These are phyloP conservation scores for Chionographis japonica DNA, from an alignment of 106 monocot species.

Conservation along the genomic window DNA sequence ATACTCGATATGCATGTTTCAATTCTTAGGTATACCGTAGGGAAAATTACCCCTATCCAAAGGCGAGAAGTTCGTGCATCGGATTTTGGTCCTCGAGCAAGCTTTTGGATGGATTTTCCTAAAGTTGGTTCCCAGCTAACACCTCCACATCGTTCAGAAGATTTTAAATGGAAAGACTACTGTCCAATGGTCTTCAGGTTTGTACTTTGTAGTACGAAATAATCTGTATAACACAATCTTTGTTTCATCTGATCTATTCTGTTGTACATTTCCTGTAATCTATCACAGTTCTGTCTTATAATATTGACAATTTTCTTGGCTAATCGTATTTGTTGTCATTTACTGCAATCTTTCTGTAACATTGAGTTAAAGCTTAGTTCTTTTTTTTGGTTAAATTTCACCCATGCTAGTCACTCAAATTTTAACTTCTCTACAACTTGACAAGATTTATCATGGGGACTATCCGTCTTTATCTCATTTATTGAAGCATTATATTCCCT, in stretches of 20 bases:
- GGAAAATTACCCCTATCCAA: conserved; percentile 98
- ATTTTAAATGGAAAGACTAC: conserved; percentile 99
- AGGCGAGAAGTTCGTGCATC: conserved; percentile 77
- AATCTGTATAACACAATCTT: not conserved
- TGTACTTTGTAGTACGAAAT: conserved; percentile 20
- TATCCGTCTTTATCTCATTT: too few species aligned
- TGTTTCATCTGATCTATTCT: not conserved
- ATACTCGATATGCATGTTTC: not conserved
- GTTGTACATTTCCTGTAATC: not conserved
- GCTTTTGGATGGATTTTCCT: conserved; percentile 97
- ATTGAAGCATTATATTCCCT: too few species aligned
- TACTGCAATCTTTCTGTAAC: too few species aligned
- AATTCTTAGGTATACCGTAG: conserved; percentile 76
- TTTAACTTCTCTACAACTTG: too few species aligned
- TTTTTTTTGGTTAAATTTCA: too few species aligned
- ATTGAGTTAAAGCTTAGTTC: too few species aligned
- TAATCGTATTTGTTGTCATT: too few species aligned
- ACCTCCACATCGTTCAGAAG: conserved; percentile 76
- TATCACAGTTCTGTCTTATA: too few species aligned
- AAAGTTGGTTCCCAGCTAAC: conserved; percentile 78
- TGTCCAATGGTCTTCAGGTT: conserved; percentile 98
- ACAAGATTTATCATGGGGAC: too few species aligned
- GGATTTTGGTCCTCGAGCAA: conserved; percentile 89
- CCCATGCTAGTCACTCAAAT: too few species aligned
- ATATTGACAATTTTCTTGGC: too few species aligned